Evolutionary conservation across 306 rosid genomes (phyloP), one percentile per base, ranked within the genome.

Genomic region (Cucumis melo): DNA sequence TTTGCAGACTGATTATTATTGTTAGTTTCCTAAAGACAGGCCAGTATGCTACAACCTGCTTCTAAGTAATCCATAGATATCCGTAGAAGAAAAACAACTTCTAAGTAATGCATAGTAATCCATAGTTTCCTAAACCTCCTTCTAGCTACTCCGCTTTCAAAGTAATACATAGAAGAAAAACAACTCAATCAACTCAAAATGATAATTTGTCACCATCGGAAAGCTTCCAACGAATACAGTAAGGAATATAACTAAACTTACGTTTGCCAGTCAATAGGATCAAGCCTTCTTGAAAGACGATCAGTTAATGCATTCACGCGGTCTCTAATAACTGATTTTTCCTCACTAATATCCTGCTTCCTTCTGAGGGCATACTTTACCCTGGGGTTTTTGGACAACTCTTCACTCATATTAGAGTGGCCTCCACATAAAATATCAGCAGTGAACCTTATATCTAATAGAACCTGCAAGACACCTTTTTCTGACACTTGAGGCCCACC

Each of bases 231-330:
- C 21, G 8, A 20, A n/a, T 4, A 8, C 14, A 32, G 10, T 5
- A 32, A 65, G 27, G 16, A 46, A 51, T 44, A 42, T 46, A 39
- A 20, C 67, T 23, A 50, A 84, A 84, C 96, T 90, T 82, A 94
- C 99, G 99, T 94, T 61, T 92, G 97, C 99, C 99, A 94, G 83
- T 94, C 99, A 75, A 94, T 92, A 60, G 99, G 99, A 84, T 94
- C 99, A 84, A 94, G 82, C 79, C 87, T 89, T 77, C 87, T 94
- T 21, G 99, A 90, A 82, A 94, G 95, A 46, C 80, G 86, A 74
- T 76, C 81, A 61, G 91, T 81, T 88, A 94, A 86, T 57, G 87
- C 82, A 80, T 89, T 77, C 48, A 85, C 78, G 19, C 85, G 95
- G 78, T 89, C 97, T 80, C 85, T 87, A 82, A 83, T 82, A 58